Evolutionary conservation across 2,329 filamentous ascomycete genomes (phyloP).

Genomic region (Achaetomium macrosporum): DNA sequence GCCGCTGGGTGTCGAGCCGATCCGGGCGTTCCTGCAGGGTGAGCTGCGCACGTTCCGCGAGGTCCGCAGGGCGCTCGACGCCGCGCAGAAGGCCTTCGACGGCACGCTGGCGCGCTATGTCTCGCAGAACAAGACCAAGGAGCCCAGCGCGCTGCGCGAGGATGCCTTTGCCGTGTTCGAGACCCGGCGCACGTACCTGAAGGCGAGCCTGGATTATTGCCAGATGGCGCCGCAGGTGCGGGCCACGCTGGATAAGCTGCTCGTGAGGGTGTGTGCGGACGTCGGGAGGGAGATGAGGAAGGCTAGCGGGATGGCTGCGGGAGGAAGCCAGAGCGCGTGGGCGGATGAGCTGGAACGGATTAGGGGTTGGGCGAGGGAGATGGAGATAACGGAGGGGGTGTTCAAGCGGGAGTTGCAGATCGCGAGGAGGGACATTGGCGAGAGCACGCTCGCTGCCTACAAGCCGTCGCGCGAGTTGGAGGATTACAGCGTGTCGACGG

Average conservation of each 20-base stretch:
- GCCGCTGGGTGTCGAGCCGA: constrained; percentile 69
- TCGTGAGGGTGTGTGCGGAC: constrained; percentile 79
- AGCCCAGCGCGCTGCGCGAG: constrained; percentile 82
- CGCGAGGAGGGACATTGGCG: constrained; percentile 76
- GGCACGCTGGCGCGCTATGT: constrained; percentile 74
- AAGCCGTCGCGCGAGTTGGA: constrained; percentile 89
- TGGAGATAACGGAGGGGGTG: constrained; percentile 80
- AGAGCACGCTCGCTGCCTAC: constrained; percentile 61
- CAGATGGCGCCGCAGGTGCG: constrained; percentile 81
- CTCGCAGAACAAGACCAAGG: constrained; percentile 84
- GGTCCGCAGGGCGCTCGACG: constrained; percentile 66
- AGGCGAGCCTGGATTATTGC: constrained; percentile 89
- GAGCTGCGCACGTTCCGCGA: constrained; percentile 88
- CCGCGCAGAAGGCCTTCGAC: constrained; percentile 79
- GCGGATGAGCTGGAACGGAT: constrained; percentile 83
- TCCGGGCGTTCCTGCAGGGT: constrained; percentile 67
- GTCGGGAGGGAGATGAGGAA: constrained; percentile 81
- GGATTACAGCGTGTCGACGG: constrained; percentile 83
- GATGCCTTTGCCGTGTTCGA: constrained; percentile 96
- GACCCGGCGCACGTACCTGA: constrained; percentile 82
- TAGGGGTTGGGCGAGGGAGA: constrained; percentile 86
- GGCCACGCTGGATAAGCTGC: constrained; percentile 73
- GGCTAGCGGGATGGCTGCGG: constrained; percentile 56
- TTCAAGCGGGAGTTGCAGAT: constrained; percentile 77
- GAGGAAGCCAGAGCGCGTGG: constrained; percentile 54